Evolutionary conservation across 208 protist species (phyloP).

Genomic region (Angomonas deanei): DNA sequence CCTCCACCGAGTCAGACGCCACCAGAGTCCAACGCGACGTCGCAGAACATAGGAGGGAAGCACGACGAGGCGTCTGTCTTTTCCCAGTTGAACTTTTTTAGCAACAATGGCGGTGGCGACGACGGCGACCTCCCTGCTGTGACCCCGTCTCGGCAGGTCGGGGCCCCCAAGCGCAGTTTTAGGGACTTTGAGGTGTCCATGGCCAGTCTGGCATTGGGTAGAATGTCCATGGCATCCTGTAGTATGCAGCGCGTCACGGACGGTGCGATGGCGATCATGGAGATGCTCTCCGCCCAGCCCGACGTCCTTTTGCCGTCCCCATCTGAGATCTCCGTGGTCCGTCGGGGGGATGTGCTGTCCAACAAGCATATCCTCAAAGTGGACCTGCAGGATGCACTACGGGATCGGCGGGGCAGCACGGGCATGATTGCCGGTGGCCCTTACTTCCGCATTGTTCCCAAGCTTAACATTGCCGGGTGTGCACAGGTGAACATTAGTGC

Average conservation of each 20-base stretch:
- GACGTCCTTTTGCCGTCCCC: slow-evolving; percentile 71
- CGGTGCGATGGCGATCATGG: slow-evolving; percentile 61
- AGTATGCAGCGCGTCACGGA: slow-evolving; percentile 53
- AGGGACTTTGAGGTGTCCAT: slow-evolving; percentile 20
- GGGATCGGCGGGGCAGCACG: slow-evolving; percentile 43
- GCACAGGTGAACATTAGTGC: slow-evolving; percentile 73
- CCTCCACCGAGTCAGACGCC: neutral
- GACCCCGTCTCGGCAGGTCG: neutral
- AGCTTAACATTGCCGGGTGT: slow-evolving; percentile 78
- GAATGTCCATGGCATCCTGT: slow-evolving; percentile 55
- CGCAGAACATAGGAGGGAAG: neutral
- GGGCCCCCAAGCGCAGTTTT: neutral
- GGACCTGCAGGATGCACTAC: slow-evolving; percentile 72
- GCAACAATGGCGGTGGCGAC: neutral
- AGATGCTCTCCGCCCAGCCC: slow-evolving; percentile 48
- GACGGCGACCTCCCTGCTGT: neutral
- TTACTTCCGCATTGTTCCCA: slow-evolving; percentile 84
- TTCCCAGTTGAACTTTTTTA: slow-evolving; percentile 5
- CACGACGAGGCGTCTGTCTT: slow-evolving; percentile 1
- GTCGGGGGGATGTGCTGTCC: slow-evolving; percentile 76
- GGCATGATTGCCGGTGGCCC: slow-evolving; percentile 80
- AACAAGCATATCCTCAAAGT: slow-evolving; percentile 69
- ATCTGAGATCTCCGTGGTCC: slow-evolving; percentile 42
- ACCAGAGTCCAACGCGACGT: neutral
- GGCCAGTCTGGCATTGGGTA: slow-evolving; percentile 27